Base-by-base conservation (phyloP, 192 early-diverging fungal genomes). In the Coemansia sp. region DNA sequence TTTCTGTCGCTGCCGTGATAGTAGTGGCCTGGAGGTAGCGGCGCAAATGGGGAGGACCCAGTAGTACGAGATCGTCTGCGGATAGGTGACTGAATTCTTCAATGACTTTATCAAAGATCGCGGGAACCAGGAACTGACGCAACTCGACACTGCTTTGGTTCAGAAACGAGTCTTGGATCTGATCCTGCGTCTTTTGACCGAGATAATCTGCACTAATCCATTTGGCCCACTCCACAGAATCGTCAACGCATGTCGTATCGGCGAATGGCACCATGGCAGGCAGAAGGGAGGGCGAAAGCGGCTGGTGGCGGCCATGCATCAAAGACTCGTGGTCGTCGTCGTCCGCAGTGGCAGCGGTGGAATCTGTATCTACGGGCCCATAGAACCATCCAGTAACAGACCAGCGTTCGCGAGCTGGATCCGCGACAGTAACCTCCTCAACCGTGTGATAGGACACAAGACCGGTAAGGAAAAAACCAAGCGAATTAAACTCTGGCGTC, bases 381-480 rank as follows among this genome's bases (percentile, higher is more conserved):
- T 90, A 86, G 74, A 90, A 85, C 89, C 89, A 90, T 2, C 89
- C 89, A 6, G 87, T 87, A 19, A 90, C 87, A 0, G 89, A 90
- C 62, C 85, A 79, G 11, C 89, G 74, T 20, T 75, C 82, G 53
- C 83, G 76, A 37, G 60, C 45, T 3, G 43, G 39, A 15, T 73
- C 68, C 22, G 61, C 27, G 2, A 86, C 84, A 53, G 86, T 84
- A 12, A 87, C 79, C 27, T 88, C 89, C 62, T 90, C 86, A 15
- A 79, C 77, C 0, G 77, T 79, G 35, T 90, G 89, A 39, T 75
- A 90, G 5, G 89, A 90, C 3, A 77, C 76, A 31, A 84, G 82
- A 0, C 84, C 86, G 22, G 86, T 68, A 29, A 83, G 80, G 61
- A 90, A 90, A 56, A 90, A 90, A 0, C 84, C 87, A 5, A 90